These are phyloP conservation scores for Trematosphaeria pertusa DNA, from an alignment of 2,329 filamentous ascomycete genomes.

Conservation along the genomic window DNA sequence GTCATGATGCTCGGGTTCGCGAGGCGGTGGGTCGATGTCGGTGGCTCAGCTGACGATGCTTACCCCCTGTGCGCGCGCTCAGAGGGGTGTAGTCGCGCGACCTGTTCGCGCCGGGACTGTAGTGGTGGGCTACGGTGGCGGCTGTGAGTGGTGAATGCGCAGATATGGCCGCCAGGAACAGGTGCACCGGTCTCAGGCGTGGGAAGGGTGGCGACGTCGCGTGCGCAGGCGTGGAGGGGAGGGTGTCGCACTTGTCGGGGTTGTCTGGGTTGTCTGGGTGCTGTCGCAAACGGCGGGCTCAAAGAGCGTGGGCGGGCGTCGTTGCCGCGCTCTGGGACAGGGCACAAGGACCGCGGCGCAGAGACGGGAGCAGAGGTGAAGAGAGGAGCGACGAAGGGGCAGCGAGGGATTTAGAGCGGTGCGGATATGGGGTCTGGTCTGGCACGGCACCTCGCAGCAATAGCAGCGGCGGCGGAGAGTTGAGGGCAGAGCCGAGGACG, in stretches of 20 bases:
- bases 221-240: conserved; percentile 22
- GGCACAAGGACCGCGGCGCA: not conserved
- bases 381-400: conserved; percentile 21
- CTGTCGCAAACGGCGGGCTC: not conserved
- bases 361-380: conserved; percentile 10
- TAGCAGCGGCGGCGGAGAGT: conserved; percentile 26
- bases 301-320: not conserved
- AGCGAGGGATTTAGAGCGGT: conserved; percentile 31
- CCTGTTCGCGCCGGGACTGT: conserved; percentile 21
- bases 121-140: conserved; percentile 23
- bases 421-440: conserved; percentile 22
- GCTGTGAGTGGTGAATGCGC: conserved; percentile 36
- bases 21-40: conserved; percentile 31
- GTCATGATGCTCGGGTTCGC: conserved; percentile 35
- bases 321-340: not conserved
- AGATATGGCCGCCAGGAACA: conserved; percentile 21
- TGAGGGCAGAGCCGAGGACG: conserved; percentile 16
- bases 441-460: conserved; percentile 20
- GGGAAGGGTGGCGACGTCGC: conserved; percentile 27
- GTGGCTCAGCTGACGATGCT: conserved; percentile 45
- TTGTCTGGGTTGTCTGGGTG: conserved; percentile 6
- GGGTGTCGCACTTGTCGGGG: conserved; percentile 8
- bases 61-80: conserved; percentile 26
- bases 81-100: conserved; percentile 31
- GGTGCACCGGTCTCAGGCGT: conserved; percentile 29